These are phyloP conservation scores for Kalaharituber pfeilii DNA, from an alignment of 2,329 filamentous ascomycete species.

Conservation along the genomic window DNA sequence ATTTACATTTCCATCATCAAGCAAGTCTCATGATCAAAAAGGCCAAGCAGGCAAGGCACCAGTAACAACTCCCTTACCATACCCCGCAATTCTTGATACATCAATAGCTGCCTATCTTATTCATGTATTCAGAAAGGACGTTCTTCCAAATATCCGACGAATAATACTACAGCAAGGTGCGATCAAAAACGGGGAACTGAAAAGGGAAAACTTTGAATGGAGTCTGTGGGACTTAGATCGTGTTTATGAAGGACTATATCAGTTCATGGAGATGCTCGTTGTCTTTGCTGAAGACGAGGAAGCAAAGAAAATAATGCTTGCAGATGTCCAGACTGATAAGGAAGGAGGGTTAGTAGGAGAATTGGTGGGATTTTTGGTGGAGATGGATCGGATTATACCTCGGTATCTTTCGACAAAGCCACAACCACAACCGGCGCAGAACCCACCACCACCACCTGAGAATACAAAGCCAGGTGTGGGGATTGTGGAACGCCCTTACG, in stretches of 20 bases:
- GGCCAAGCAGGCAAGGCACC: conserved; percentile 2
- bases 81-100: conserved; percentile 14
- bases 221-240: conserved; percentile 19
- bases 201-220: conserved; percentile 15
- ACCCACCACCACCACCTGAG: neutral
- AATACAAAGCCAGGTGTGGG: neutral
- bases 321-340: conserved; percentile 6
- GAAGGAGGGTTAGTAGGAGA: conserved; percentile 12
- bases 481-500: conserved; percentile 18
- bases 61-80: conserved; percentile 2
- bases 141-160: conserved; percentile 13
- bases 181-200: conserved; percentile 12
- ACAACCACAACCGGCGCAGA: conserved; percentile 1
- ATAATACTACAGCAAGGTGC: conserved; percentile 17
- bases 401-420: conserved; percentile 16
- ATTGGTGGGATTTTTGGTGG: conserved; percentile 13
- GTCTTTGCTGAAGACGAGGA: conserved; percentile 19
- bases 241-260: conserved; percentile 19
- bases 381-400: conserved; percentile 17
- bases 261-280: conserved; percentile 18
- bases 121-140: conserved; percentile 14
- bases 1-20: conserved; percentile 5
- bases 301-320: conserved; percentile 12
- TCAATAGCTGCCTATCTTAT: conserved; percentile 17
- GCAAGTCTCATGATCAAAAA: no score